phyloP scores from a whole-genome alignment of 2,329 filamentous ascomycete species.

The Epichloe bromicola region DNA sequence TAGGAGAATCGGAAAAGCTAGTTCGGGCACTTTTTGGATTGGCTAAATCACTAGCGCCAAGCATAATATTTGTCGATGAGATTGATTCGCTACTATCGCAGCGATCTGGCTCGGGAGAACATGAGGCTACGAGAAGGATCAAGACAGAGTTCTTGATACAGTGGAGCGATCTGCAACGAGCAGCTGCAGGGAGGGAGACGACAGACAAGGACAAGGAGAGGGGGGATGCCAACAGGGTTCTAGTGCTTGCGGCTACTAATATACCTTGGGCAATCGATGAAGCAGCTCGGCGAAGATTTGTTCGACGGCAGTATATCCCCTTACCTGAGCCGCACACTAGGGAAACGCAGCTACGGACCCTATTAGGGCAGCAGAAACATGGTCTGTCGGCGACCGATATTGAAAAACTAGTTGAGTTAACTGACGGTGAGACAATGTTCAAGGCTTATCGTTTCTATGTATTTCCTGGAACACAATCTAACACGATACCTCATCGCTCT shows the following conservation, averaged over 20 bases:
- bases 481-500: slow-evolving; percentile 1
- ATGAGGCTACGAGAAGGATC: slow-evolving; percentile 84
- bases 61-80: slow-evolving; percentile 97
- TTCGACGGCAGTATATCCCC: slow-evolving; percentile 89
- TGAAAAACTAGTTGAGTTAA: slow-evolving; percentile 58
- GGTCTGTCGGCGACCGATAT: slow-evolving; percentile 61
- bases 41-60: slow-evolving; percentile 80
- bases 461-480: not conserved
- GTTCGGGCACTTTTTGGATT: slow-evolving; percentile 82
- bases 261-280: slow-evolving; percentile 97
- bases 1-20: slow-evolving; percentile 93
- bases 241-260: slow-evolving; percentile 92
- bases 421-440: slow-evolving; percentile 52
- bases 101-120: slow-evolving; percentile 69
- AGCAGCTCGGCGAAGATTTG: slow-evolving; percentile 79
- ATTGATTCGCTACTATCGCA: slow-evolving; percentile 89
- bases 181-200: slow-evolving; percentile 72
- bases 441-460: not conserved
- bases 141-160: slow-evolving; percentile 98
- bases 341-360: slow-evolving; percentile 60
- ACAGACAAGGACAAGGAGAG: slow-evolving; percentile 51
- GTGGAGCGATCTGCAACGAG: slow-evolving; percentile 87
- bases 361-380: slow-evolving; percentile 83
- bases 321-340: slow-evolving; percentile 76
- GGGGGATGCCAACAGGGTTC: slow-evolving; percentile 75